These are phyloP conservation scores for Crotalaria pallida DNA, from an alignment of 306 rosid genomes.

Conservation along the genomic window DNA sequence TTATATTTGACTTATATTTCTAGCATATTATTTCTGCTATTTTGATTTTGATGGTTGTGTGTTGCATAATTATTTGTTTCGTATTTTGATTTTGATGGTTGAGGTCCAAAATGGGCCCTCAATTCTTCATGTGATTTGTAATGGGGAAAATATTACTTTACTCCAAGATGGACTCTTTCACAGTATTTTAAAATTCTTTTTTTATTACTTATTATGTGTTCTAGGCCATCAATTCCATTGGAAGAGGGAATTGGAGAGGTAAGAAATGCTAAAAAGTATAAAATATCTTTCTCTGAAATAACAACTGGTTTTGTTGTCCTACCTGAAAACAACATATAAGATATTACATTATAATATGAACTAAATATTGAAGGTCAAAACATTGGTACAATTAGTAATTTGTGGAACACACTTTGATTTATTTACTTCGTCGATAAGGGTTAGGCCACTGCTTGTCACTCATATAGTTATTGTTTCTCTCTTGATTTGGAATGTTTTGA, in stretches of 20 bases:
- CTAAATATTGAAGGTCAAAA: slow-evolving; percentile 10
- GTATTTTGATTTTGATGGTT: too few relatives aligned
- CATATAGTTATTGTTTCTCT: too few relatives aligned
- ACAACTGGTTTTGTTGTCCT: slow-evolving; percentile 73
- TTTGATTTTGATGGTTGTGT: too few relatives aligned
- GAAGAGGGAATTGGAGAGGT: slow-evolving; percentile 81
- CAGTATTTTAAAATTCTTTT: slow-evolving; percentile 76
- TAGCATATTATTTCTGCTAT: too few relatives aligned
- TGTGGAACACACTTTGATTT: slow-evolving; percentile 57
- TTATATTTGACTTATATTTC: too few relatives aligned
- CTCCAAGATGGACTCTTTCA: slow-evolving; percentile 62
- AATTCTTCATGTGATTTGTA: slow-evolving; percentile 65
- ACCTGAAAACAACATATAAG: slow-evolving; percentile 49
- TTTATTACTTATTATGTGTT: slow-evolving; percentile 72
- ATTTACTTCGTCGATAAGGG: slow-evolving; percentile 83
- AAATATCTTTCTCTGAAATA: slow-evolving; percentile 71
- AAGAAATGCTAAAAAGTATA: slow-evolving; percentile 84
- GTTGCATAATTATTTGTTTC: too few relatives aligned
- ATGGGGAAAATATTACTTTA: slow-evolving; percentile 86
- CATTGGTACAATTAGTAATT: background rate
- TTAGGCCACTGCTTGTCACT: slow-evolving; percentile 58
- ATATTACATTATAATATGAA: slow-evolving; percentile 22
- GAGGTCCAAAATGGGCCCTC: slow-evolving; percentile 83
- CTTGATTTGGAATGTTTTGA: too few relatives aligned
- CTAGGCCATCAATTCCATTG: slow-evolving; percentile 68